Percentiles rank a stretch among this genome's conserved stretches.
Conservation (phyloP, 495 filamentous ascomycete genomes). For the Penicillium arizonense region DNA sequence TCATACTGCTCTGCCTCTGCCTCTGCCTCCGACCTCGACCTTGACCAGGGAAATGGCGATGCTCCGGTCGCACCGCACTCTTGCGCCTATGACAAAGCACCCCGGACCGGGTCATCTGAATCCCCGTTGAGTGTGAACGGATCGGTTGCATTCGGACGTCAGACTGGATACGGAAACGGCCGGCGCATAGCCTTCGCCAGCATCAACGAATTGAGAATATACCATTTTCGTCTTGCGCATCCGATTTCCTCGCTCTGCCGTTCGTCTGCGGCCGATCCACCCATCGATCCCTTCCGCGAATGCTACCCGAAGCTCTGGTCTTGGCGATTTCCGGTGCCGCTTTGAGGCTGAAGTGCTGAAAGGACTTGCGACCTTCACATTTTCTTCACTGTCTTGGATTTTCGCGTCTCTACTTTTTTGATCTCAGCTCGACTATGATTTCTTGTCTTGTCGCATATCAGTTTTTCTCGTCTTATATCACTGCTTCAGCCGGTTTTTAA, state of each 20-base stretch:
- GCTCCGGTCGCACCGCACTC: neutral
- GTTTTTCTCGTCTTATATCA: neutral
- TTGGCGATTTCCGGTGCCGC: constrained; percentile 11
- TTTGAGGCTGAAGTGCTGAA: constrained; percentile 1
- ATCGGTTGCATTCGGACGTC: constrained; percentile 21
- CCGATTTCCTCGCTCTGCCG: neutral
- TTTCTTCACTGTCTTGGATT: neutral
- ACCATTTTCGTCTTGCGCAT: constrained; percentile 1
- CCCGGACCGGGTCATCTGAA: constrained; percentile 1
- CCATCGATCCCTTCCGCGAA: neutral
- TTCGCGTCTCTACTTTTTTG: neutral
- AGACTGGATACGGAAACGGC: constrained; percentile 24
- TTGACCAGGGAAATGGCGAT: constrained; percentile 11
- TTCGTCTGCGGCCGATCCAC: constrained; percentile 7
- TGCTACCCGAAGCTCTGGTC: constrained; percentile 8
- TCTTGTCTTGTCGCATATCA: neutral
- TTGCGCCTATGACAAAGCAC: neutral
- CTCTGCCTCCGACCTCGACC: constrained; percentile 1
- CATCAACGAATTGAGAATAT: neutral
- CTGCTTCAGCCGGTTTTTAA: neutral
- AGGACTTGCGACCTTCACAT: neutral
- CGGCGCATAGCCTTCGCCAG: constrained; percentile 14
- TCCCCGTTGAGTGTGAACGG: neutral
- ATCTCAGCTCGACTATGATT: neutral
- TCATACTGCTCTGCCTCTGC: neutral